Base-by-base conservation (phyloP, 805 yeast genomes). In the Candida argentea region DNA sequence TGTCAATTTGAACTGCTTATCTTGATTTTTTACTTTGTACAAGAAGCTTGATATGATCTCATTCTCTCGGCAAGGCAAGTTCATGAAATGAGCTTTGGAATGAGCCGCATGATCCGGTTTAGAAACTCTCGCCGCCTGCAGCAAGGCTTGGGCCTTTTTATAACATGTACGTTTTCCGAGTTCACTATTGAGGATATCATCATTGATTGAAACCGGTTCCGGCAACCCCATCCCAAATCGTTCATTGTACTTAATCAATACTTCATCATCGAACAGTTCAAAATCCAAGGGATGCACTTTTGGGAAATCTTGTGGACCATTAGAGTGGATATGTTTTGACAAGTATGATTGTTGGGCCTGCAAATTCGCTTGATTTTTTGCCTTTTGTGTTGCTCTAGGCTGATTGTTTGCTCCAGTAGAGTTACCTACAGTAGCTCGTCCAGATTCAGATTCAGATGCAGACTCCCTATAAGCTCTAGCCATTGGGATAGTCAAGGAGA, bases 41-140 rank as follows among this genome's bases (percentile, higher is more conserved):
- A 91, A 63, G 48, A 89, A 91, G 43, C 82, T 86, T 20, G 95
- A 84, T 22, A 89, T 75, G 18, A 81, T 74, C 42, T 89, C 97
- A 33, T 78, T 74, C 46, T 89, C 98, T 41, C 82, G 75, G 3
- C 75, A 73, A 8, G 70, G 65, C 15, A 60, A 35, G 28, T 50
- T 60, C 37, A 65, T 42, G 41, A 87, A 84, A 51, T 89, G 96
- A 31, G 67, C 69, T 52, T 73, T 77, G 15, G 76, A 74, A 15
- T 65, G 66, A 2, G 50, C 51, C 0, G 84, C 79, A 18, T 79
- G 62, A 36, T 75, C 82, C 3, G 57, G 57, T 48, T 76, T 80
- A 26, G 74, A 44, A 6, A 76, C 61, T 25, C 83, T 53, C 26
- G 61, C 61, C 13, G 48, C 48, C 22, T 48, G 38, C 6, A 39